These are phyloP conservation scores for Aspergillus caelatus DNA, from an alignment of 2,329 filamentous ascomycete species.

Conservation along the genomic window DNA sequence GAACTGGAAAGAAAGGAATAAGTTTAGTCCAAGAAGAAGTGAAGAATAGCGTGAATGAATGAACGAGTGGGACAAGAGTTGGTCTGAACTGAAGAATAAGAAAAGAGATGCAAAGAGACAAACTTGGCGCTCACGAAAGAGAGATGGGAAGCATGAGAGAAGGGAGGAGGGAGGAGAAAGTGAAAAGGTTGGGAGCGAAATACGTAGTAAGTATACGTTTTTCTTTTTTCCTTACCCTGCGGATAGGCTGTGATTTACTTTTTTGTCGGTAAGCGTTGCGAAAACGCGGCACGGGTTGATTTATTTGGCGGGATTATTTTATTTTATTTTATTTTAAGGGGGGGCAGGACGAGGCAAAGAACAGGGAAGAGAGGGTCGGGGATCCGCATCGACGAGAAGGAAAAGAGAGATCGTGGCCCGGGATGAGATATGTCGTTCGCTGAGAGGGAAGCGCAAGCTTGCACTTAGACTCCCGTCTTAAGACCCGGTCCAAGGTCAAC, in stretches of 20 bases:
- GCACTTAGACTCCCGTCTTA: constrained; percentile 3
- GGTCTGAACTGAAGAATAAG: constrained; percentile 16
- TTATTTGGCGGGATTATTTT: background rate
- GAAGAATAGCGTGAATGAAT: constrained; percentile 17
- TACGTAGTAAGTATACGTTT: constrained; percentile 11
- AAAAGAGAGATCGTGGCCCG: constrained; percentile 17
- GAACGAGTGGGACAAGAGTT: constrained; percentile 34
- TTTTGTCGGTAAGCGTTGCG: constrained; percentile 2
- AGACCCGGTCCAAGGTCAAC: background rate
- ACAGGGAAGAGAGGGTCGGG: constrained; percentile 13
- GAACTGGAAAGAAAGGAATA: constrained; percentile 21
- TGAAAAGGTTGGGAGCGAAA: constrained; percentile 7
- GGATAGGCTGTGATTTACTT: background rate
- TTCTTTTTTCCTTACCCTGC: constrained; percentile 9
- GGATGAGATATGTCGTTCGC: constrained; percentile 19
- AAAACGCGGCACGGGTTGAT: constrained; percentile 4
- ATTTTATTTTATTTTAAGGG: background rate
- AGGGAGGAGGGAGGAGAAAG: constrained; percentile 3
- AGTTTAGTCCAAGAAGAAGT: constrained; percentile 16
- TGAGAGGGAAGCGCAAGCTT: constrained; percentile 5
- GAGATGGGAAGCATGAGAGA: constrained; percentile 11
- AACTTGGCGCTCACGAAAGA: constrained; percentile 5
- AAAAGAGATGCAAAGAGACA: constrained; percentile 3
- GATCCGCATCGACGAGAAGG: constrained; percentile 15
- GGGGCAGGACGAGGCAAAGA: constrained; percentile 6